These are phyloP conservation scores for Pyrenochaeta sp. DNA, from an alignment of 2,329 filamentous ascomycete species.

Conservation along the genomic window DNA sequence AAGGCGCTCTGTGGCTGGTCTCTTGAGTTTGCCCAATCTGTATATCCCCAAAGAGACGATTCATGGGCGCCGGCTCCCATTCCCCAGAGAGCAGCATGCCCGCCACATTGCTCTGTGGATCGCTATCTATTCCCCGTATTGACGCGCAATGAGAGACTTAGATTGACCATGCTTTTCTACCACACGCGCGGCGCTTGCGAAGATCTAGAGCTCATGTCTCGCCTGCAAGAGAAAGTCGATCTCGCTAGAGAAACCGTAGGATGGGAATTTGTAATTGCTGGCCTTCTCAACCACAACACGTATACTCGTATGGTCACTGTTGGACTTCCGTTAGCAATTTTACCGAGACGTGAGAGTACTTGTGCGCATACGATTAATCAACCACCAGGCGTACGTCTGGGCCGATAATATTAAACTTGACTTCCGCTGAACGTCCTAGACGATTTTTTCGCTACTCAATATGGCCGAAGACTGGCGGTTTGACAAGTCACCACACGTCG, in stretches of 20 bases:
- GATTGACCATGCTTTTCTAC: slow-evolving; percentile 55
- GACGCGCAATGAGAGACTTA: slow-evolving; percentile 48
- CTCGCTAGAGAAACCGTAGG: slow-evolving; percentile 53
- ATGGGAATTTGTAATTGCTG: slow-evolving; percentile 59
- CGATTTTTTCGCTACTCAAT: slow-evolving; percentile 53
- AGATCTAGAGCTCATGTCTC: slow-evolving; percentile 52
- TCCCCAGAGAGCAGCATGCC: slow-evolving; percentile 22
- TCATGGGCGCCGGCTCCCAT: slow-evolving; percentile 25
- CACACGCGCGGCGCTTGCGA: slow-evolving; percentile 53
- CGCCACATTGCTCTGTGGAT: slow-evolving; percentile 21
- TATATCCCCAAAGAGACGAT: slow-evolving; percentile 28
- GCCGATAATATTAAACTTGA: not conserved
- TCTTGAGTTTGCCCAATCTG: slow-evolving; percentile 14
- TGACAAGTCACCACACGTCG: slow-evolving; percentile 51
- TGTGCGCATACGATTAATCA: slow-evolving; percentile 57
- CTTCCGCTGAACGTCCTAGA: slow-evolving; percentile 22
- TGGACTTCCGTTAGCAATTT: slow-evolving; percentile 52
- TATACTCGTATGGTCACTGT: slow-evolving; percentile 56
- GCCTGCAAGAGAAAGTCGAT: slow-evolving; percentile 54
- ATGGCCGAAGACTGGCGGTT: slow-evolving; percentile 59
- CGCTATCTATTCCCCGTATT: slow-evolving; percentile 48
- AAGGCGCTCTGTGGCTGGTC: slow-evolving; percentile 28
- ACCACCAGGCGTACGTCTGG: slow-evolving; percentile 38
- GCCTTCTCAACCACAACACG: slow-evolving; percentile 54
- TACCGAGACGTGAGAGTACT: slow-evolving; percentile 57